A percentile compares a stretch with the other conserved stretches of the same genome.
Conservation (phyloP, 768 basidiomycete species). For the Boletales sp. region DNA sequence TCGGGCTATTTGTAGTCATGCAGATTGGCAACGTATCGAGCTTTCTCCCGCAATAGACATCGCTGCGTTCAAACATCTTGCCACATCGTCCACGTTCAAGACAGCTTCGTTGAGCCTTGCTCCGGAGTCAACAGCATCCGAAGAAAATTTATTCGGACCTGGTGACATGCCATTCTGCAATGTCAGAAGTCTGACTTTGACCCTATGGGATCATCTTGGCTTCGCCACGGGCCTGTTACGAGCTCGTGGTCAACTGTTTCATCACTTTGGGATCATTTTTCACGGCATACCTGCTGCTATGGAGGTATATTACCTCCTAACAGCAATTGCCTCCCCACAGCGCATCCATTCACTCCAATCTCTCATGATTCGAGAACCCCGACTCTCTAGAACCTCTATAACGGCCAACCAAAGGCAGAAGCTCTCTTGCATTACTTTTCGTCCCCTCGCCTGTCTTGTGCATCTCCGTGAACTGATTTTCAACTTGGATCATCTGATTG, state of each 20-base stretch:
- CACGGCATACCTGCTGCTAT: too few species aligned
- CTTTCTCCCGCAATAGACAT: not conserved
- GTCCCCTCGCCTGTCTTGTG: not conserved
- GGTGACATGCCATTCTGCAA: constrained; percentile 1
- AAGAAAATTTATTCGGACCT: not conserved
- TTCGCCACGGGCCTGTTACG: not conserved
- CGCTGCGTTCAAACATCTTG: constrained; percentile 1
- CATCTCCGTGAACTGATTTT: constrained; percentile 2
- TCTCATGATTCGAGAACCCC: not conserved
- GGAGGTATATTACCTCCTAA: not conserved
- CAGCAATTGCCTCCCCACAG: not conserved
- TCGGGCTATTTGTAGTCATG: not conserved
- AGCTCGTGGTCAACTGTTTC: not conserved
- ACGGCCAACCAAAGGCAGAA: not conserved
- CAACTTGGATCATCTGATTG: not conserved
- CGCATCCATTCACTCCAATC: constrained; percentile 4
- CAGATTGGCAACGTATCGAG: not conserved
- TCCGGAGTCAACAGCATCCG: not conserved
- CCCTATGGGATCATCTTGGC: not conserved
- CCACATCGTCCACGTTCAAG: not conserved
- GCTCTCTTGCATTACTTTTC: not conserved
- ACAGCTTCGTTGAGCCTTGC: not conserved
- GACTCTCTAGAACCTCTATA: not conserved
- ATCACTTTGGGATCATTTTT: not conserved
- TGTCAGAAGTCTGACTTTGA: not conserved